Percentiles rank a stretch among this genome's conserved stretches.
phyloP scores from a whole-genome alignment of 768 basidiomycete species.

The Leccinum rimulosum region DNA sequence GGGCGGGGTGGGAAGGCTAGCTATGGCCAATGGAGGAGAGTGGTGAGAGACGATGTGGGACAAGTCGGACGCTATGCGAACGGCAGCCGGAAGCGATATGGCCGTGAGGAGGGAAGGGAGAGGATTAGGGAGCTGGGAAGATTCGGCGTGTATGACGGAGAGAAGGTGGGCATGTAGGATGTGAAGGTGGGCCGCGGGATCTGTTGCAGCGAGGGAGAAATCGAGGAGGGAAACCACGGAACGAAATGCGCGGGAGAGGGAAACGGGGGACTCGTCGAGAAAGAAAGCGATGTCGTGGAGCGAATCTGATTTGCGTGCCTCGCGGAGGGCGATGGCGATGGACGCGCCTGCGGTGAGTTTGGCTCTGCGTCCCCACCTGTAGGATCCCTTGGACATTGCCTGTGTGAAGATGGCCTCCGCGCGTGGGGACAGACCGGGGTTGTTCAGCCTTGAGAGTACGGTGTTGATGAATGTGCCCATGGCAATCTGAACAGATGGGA shows the following conservation, averaged over 20 bases:
- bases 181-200: slow-evolving; percentile 60
- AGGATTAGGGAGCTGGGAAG: slow-evolving; percentile 31
- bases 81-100: slow-evolving; percentile 39
- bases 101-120: slow-evolving; percentile 38
- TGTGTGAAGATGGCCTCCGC: slow-evolving; percentile 68
- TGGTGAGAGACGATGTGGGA: slow-evolving; percentile 43
- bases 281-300: slow-evolving; percentile 68
- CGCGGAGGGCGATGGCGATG: slow-evolving; percentile 67
- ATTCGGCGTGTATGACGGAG: slow-evolving; percentile 34
- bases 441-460: slow-evolving; percentile 56
- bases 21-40: slow-evolving; percentile 41
- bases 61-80: slow-evolving; percentile 42
- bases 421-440: slow-evolving; percentile 60
- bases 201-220: slow-evolving; percentile 50
- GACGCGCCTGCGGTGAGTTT: slow-evolving; percentile 68
- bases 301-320: slow-evolving; percentile 64
- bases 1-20: slow-evolving; percentile 39
- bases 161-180: slow-evolving; percentile 53
- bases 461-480: slow-evolving; percentile 63
- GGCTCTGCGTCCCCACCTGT: slow-evolving; percentile 74
- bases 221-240: slow-evolving; percentile 51
- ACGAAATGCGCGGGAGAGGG: slow-evolving; percentile 55
- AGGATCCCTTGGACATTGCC: slow-evolving; percentile 54
- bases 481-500: slow-evolving; percentile 43
- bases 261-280: slow-evolving; percentile 48